Conservation (phyloP, 371 early-diverging fungal species). For the Encephalitozoon romaleae region DNA sequence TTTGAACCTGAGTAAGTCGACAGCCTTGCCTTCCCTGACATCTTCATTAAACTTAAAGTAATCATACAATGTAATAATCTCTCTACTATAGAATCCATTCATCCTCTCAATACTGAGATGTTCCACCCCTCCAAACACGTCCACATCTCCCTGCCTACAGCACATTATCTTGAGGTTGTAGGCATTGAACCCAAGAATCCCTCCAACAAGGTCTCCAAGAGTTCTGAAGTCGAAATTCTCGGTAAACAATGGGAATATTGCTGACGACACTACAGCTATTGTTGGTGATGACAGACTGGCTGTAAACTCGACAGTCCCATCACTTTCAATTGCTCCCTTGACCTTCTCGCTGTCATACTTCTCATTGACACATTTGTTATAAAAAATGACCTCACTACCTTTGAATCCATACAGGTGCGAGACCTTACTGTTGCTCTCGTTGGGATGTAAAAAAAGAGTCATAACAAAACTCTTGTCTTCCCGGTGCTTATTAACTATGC, state of each 20-base stretch:
- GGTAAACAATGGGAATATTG: slow-evolving; percentile 37
- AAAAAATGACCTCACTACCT: slow-evolving; percentile 23
- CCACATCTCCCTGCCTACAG: not conserved
- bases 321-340: not conserved
- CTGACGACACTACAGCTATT: slow-evolving; percentile 29
- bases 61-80: slow-evolving; percentile 45
- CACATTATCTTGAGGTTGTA: slow-evolving; percentile 36
- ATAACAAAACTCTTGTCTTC: slow-evolving; percentile 7
- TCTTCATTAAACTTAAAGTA: slow-evolving; percentile 47
- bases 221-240: slow-evolving; percentile 50
- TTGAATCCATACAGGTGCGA: slow-evolving; percentile 17
- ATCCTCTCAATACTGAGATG: not conserved
- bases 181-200: slow-evolving; percentile 32
- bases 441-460: slow-evolving; percentile 29
- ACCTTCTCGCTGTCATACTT: not conserved
- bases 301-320: slow-evolving; percentile 18
- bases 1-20: slow-evolving; percentile 10
- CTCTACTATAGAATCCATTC: slow-evolving; percentile 28
- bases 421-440: slow-evolving; percentile 24
- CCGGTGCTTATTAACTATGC: slow-evolving; percentile 12
- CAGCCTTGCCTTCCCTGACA: not conserved
- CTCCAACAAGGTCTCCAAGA: slow-evolving; percentile 36
- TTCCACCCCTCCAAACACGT: not conserved
- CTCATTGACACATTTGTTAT: slow-evolving; percentile 23
- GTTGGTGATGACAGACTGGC: not conserved